Conservation (phyloP, 768 basidiomycete genomes). For the Russula foetens region DNA sequence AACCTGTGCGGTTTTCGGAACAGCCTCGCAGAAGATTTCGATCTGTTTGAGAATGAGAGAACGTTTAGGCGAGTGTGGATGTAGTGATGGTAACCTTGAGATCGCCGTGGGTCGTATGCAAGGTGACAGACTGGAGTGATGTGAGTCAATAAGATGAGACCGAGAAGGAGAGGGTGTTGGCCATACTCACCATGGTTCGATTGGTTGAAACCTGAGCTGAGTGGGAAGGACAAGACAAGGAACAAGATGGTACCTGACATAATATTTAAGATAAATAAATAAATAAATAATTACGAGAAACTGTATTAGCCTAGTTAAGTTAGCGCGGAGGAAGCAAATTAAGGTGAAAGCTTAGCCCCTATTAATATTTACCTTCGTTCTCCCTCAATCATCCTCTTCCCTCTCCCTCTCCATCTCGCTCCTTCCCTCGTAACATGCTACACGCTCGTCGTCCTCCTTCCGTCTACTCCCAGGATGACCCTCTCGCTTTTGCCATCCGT, state of each 20-base stretch:
- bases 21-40: conserved; percentile 95
- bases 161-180: too few relatives aligned
- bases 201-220: too few relatives aligned
- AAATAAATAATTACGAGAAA: not conserved
- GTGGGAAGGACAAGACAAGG: too few relatives aligned
- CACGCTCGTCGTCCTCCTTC: conserved; percentile 56
- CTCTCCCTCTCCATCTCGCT: conserved; percentile 17
- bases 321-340: not conserved
- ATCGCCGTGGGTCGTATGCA: conserved; percentile 92
- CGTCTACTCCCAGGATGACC: conserved; percentile 62
- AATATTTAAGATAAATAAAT: too few relatives aligned
- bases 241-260: too few relatives aligned
- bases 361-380: conserved; percentile 15
- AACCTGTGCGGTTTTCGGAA: conserved; percentile 92
- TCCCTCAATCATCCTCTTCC: conserved; percentile 12
- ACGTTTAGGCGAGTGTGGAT: not conserved
- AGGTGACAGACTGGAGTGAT: conserved; percentile 73
- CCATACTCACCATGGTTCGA: too few relatives aligned
- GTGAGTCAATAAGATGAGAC: conserved; percentile 1
- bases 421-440: conserved; percentile 26
- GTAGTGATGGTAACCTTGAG: conserved; percentile 57
- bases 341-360: not conserved
- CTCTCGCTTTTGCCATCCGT: conserved; percentile 56
- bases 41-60: conserved; percentile 44
- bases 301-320: not conserved